Conservation (phyloP, 768 basidiomycete species). For the Strobilomyces echinocephalus region DNA sequence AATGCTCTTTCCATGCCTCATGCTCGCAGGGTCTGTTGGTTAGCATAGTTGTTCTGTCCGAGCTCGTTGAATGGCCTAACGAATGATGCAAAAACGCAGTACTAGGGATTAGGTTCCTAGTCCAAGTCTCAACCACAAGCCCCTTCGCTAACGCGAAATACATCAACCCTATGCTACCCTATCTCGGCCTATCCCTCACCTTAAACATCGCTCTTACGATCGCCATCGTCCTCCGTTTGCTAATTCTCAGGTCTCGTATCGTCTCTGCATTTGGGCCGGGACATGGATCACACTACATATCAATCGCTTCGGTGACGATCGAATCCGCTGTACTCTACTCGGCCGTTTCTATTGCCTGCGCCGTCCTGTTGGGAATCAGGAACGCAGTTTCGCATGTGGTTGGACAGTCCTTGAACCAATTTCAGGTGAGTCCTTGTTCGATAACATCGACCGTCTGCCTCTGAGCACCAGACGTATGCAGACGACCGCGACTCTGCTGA, state of each 20-base stretch:
- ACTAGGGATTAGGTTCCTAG: background rate
- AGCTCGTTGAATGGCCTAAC: background rate
- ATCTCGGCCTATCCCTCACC: background rate
- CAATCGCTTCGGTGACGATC: background rate
- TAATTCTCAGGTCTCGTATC: background rate
- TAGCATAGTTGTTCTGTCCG: background rate
- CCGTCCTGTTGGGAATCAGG: background rate
- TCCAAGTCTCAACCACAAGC: background rate
- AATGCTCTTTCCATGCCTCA: constrained; percentile 7
- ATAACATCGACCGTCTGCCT: background rate
- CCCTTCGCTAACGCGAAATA: background rate
- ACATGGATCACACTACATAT: background rate
- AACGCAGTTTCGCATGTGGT: background rate
- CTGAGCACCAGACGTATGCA: background rate
- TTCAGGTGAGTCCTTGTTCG: background rate
- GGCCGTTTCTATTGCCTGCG: background rate
- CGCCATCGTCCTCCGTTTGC: background rate
- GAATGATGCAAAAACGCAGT: background rate
- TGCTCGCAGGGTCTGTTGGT: background rate
- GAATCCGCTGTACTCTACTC: background rate
- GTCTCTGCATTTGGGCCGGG: background rate
- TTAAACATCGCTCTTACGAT: background rate
- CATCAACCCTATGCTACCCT: background rate
- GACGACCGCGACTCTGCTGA: background rate
- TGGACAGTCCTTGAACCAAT: background rate